A percentile compares a stretch with the other conserved stretches of the same genome.
These are phyloP conservation scores for Penicillium longicatenatum DNA, from an alignment of 495 filamentous ascomycete genomes.

Conservation along the genomic window DNA sequence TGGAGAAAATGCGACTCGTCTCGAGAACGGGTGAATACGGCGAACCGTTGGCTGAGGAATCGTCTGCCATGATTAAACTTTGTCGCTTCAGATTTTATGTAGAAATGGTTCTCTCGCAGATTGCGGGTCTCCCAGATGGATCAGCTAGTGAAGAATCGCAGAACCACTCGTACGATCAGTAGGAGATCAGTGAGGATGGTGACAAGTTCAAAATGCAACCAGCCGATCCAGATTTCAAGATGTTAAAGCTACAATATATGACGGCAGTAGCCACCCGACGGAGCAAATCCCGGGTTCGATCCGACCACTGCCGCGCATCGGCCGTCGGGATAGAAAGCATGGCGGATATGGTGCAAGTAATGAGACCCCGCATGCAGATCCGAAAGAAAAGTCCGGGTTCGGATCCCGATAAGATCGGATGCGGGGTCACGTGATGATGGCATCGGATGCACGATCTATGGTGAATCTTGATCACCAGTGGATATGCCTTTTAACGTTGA, in stretches of 20 bases:
- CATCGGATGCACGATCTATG: neutral
- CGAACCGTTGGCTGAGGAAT: constrained; percentile 6
- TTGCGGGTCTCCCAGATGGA: neutral
- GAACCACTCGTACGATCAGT: neutral
- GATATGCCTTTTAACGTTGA: too few relatives aligned
- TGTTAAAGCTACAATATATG: neutral
- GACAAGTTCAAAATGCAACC: neutral
- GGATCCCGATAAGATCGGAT: constrained; percentile 30
- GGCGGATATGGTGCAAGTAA: constrained; percentile 11
- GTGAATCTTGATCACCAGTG: too few relatives aligned
- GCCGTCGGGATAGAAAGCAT: constrained; percentile 19
- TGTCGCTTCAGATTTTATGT: neutral
- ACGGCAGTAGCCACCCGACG: constrained; percentile 11
- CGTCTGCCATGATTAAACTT: constrained; percentile 17
- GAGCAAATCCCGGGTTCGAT: neutral
- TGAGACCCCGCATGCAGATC: constrained; percentile 22
- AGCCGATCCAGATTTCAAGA: neutral
- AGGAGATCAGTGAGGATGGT: neutral
- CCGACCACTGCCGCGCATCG: constrained; percentile 5
- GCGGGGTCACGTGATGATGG: constrained; percentile 10
- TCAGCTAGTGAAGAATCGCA: neutral
- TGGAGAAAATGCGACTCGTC: constrained; percentile 44
- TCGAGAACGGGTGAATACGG: constrained; percentile 45
- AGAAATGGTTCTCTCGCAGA: neutral
- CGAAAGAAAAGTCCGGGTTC: constrained; percentile 14